Evolutionary conservation across 768 basidiomycete species (phyloP).

Genomic region (Strobilomyces echinocephalus): DNA sequence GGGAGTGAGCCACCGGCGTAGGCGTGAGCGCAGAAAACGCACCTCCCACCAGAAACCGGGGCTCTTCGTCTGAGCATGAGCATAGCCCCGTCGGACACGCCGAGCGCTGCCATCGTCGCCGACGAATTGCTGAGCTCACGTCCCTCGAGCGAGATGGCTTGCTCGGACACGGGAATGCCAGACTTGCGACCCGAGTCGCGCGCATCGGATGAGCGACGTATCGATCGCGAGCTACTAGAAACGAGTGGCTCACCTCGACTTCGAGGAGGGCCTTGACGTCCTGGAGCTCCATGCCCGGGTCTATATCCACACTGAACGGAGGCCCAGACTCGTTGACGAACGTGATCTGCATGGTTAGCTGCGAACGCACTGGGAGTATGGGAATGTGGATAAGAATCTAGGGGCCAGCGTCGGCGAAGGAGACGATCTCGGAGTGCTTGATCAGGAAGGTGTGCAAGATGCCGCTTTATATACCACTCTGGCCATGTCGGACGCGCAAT

Average conservation of each 20-base stretch:
- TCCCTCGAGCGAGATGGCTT: conserved; percentile 65
- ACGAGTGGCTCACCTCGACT: conserved; percentile 69
- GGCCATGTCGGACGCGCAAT: conserved; percentile 15
- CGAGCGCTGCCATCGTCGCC: conserved; percentile 63
- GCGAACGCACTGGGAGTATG: background rate
- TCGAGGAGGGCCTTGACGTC: conserved; percentile 93
- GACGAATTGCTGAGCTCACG: conserved; percentile 62
- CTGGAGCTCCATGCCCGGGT: conserved; percentile 85
- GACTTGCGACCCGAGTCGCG: conserved; percentile 45
- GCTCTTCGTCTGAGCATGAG: conserved; percentile 64
- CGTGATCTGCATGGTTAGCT: conserved; percentile 57
- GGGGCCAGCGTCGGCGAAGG: background rate
- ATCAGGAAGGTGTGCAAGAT: conserved; percentile 22
- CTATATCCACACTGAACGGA: conserved; percentile 71
- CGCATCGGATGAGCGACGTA: background rate
- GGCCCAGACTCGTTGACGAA: conserved; percentile 62
- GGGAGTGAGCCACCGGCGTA: background rate
- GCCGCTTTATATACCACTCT: conserved; percentile 11
- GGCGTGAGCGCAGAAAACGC: background rate
- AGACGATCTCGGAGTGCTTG: conserved; percentile 13
- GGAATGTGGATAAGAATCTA: conserved; percentile 1
- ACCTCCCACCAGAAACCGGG: conserved; percentile 40
- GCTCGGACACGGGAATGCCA: conserved; percentile 65
- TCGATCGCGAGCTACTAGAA: background rate
- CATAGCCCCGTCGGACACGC: conserved; percentile 58